Percentiles rank a stretch among this genome's conserved stretches.
These are phyloP conservation scores for Coemansia sp. DNA, from an alignment of 192 early-diverging fungal genomes.

Conservation along the genomic window DNA sequence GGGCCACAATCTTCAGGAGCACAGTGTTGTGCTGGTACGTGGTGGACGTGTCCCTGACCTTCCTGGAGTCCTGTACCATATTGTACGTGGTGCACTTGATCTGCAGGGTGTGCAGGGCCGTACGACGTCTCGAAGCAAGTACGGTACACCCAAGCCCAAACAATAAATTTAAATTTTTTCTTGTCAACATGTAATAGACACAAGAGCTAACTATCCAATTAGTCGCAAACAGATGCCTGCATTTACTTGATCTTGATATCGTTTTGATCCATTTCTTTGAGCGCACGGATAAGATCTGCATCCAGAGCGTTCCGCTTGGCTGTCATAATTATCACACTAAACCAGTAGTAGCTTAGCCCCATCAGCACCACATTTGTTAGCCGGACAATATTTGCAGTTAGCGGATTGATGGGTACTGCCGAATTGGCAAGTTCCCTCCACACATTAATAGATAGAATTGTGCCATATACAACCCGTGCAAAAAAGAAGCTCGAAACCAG, in stretches of 20 bases:
- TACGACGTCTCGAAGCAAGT: constrained; percentile 82
- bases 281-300: constrained; percentile 39
- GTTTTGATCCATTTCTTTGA: constrained; percentile 36
- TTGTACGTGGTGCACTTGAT: constrained; percentile 90
- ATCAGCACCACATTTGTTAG: constrained; percentile 30
- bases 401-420: constrained; percentile 24
- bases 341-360: constrained; percentile 53
- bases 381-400: constrained; percentile 20
- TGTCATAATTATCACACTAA: constrained; percentile 37
- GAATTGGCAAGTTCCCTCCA: constrained; percentile 36
- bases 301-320: constrained; percentile 46
- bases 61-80: constrained; percentile 95
- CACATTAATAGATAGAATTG: constrained; percentile 65
- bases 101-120: constrained; percentile 90
- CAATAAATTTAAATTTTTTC: constrained; percentile 15
- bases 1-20: constrained; percentile 97
- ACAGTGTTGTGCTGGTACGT: constrained; percentile 91
- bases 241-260: constrained; percentile 11
- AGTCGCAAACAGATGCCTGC: no score
- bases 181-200: constrained; percentile 9
- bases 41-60: constrained; percentile 95
- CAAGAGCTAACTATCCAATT: background rate
- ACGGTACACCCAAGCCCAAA: constrained; percentile 83
- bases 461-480: constrained; percentile 74
- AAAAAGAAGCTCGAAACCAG: constrained; percentile 77